phyloP scores from a whole-genome alignment of 768 basidiomycete genomes.

The Phaeotremella skinneri region DNA sequence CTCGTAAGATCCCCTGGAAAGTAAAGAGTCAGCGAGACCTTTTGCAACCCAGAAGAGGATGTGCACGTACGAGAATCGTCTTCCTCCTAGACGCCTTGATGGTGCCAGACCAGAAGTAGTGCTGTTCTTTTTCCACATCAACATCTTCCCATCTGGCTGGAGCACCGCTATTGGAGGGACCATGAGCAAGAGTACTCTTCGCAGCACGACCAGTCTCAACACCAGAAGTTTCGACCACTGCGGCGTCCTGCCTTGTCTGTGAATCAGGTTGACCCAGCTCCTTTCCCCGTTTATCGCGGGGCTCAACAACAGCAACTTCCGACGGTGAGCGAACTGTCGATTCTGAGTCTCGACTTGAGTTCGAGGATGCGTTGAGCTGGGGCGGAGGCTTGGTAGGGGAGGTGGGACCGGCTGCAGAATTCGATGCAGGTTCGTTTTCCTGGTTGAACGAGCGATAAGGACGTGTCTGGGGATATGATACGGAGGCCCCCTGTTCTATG shows the following conservation, averaged over 20 bases:
- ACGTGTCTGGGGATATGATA: too few species aligned
- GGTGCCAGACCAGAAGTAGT: slow-evolving; percentile 5
- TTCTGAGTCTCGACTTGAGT: not conserved
- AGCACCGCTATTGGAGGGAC: slow-evolving; percentile 1
- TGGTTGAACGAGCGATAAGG: too few species aligned
- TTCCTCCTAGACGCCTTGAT: slow-evolving; percentile 18
- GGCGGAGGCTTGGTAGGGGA: not conserved
- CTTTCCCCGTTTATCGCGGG: not conserved
- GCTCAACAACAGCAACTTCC: not conserved
- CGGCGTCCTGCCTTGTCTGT: slow-evolving; percentile 13
- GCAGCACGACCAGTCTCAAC: slow-evolving; percentile 21
- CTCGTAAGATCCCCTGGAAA: slow-evolving; percentile 4
- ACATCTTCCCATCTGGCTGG: slow-evolving; percentile 15
- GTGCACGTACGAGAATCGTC: slow-evolving; percentile 20
- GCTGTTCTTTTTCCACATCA: slow-evolving; percentile 12
- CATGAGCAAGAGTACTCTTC: slow-evolving; percentile 4
- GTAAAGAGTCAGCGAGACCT: slow-evolving; percentile 15
- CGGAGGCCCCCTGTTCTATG: too few species aligned
- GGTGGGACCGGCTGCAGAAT: too few species aligned
- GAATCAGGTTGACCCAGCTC: slow-evolving; percentile 11
- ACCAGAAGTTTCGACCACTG: slow-evolving; percentile 8
- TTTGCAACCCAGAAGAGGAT: not conserved
- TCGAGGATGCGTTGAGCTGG: not conserved
- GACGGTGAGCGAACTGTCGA: not conserved
- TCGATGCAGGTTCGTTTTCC: too few species aligned